Conservation (phyloP, 2,329 filamentous ascomycete species). For the Exophiala bonariae region DNA sequence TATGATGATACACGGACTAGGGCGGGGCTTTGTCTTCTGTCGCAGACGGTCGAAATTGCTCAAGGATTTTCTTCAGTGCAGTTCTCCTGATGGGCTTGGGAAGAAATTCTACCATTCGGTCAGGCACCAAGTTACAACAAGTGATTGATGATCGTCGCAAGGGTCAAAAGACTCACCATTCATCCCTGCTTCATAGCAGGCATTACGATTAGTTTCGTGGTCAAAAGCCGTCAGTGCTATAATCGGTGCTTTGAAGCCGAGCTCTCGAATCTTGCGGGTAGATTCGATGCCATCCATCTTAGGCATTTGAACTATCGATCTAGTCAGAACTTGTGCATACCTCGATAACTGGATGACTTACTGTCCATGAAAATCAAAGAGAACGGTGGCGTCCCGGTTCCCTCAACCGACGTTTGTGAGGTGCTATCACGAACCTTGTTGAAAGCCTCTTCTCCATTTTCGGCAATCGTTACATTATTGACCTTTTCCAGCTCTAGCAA, state of each 20-base stretch:
- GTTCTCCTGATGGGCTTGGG: constrained; percentile 73
- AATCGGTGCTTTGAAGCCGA: constrained; percentile 83
- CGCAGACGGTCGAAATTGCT: constrained; percentile 46
- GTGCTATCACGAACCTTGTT: constrained; percentile 80
- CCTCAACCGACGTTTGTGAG: constrained; percentile 30
- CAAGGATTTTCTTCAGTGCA: constrained; percentile 79
- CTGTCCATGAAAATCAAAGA: constrained; percentile 91
- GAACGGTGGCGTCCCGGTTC: constrained; percentile 62
- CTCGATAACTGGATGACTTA: constrained; percentile 61
- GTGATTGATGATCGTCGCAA: background rate
- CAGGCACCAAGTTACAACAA: no score
- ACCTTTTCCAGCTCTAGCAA: constrained; percentile 56
- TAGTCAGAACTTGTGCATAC: constrained; percentile 23
- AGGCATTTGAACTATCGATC: constrained; percentile 43
- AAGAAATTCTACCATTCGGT: constrained; percentile 68
- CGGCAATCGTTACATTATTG: constrained; percentile 79
- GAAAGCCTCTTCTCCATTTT: constrained; percentile 81
- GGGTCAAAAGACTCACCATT: constrained; percentile 55
- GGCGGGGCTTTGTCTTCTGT: no score
- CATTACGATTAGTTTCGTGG: constrained; percentile 82
- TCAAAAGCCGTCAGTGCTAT: constrained; percentile 87
- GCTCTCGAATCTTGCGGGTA: constrained; percentile 53
- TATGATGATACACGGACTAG: no score
- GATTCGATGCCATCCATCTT: constrained; percentile 50
- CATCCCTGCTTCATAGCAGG: constrained; percentile 86